phyloP scores from a whole-genome alignment of 139 green algal species.

The Coelastrella sp. region DNA sequence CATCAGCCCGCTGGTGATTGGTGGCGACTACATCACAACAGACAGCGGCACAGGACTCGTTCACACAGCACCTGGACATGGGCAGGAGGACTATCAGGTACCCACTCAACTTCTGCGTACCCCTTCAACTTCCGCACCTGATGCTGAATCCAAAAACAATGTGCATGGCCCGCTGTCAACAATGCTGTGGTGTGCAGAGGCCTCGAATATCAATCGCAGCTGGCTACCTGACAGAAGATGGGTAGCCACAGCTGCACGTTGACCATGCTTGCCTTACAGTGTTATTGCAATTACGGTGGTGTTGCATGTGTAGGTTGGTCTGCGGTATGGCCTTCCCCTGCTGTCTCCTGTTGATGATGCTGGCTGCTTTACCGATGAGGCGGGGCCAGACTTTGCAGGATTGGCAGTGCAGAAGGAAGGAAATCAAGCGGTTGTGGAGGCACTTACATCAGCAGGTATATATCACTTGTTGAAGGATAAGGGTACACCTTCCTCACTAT shows the following conservation, averaged over 20 bases:
- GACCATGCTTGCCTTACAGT: too few relatives aligned
- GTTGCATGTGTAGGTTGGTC: slow-evolving; percentile 70
- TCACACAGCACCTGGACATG: slow-evolving; percentile 96
- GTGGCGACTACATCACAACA: slow-evolving; percentile 99
- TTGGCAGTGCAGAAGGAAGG: slow-evolving; percentile 73
- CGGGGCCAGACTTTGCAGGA: slow-evolving; percentile 84
- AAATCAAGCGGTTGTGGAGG: slow-evolving; percentile 87
- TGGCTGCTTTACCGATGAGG: slow-evolving; percentile 94
- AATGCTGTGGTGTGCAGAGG: too few relatives aligned
- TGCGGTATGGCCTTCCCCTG: slow-evolving; percentile 87
- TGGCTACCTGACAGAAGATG: too few relatives aligned
- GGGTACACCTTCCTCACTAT: too few relatives aligned
- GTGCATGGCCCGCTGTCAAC: too few relatives aligned
- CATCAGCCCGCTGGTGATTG: slow-evolving; percentile 86
- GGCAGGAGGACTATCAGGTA: slow-evolving; percentile 95
- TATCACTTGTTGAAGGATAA: too few relatives aligned
- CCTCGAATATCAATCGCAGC: too few relatives aligned
- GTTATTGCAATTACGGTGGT: background rate
- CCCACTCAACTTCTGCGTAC: background rate
- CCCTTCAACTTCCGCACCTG: background rate
- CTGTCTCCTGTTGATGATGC: slow-evolving; percentile 97
- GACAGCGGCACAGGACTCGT: slow-evolving; percentile 97
- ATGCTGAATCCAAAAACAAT: background rate
- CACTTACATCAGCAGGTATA: slow-evolving; percentile 30
- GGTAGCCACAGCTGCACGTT: too few relatives aligned